Conservation (phyloP, 2,329 filamentous ascomycete species). For the Rhynchosporium graminicola region DNA sequence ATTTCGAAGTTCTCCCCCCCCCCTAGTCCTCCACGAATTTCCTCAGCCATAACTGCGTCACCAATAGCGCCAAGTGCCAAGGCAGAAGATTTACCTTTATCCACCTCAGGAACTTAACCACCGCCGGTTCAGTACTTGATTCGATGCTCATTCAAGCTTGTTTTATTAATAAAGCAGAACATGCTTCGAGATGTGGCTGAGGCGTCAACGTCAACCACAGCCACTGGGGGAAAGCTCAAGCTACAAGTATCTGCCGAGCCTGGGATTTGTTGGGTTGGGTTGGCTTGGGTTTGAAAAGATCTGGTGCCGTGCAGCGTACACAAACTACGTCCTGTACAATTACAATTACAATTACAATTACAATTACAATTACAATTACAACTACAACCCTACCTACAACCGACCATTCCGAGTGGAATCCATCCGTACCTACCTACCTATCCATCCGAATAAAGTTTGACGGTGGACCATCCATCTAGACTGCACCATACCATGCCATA, state of each 20-base stretch:
- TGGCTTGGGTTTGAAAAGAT: neutral
- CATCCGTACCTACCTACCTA: too few species aligned
- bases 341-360: too few species aligned
- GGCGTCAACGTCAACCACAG: neutral
- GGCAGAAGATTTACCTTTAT: neutral
- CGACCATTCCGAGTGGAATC: too few species aligned
- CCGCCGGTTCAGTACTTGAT: neutral
- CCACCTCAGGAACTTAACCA: neutral
- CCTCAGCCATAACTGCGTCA: slow-evolving; percentile 12
- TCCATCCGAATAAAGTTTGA: too few species aligned
- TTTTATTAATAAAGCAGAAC: slow-evolving; percentile 9
- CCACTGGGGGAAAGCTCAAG: slow-evolving; percentile 12
- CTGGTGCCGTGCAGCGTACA: neutral
- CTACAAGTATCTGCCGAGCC: neutral
- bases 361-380: too few species aligned
- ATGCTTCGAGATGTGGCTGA: slow-evolving; percentile 14
- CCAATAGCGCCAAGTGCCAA: slow-evolving; percentile 6
- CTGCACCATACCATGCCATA: neutral
- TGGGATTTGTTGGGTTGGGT: too few species aligned
- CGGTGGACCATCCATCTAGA: too few species aligned
- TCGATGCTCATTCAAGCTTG: neutral
- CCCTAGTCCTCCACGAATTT: neutral
- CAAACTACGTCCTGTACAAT: too few species aligned
- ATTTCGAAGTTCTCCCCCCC: neutral
- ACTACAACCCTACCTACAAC: too few species aligned